Evolutionary conservation across 306 rosid species (phyloP).

Genomic region (Fragaria vesca): DNA sequence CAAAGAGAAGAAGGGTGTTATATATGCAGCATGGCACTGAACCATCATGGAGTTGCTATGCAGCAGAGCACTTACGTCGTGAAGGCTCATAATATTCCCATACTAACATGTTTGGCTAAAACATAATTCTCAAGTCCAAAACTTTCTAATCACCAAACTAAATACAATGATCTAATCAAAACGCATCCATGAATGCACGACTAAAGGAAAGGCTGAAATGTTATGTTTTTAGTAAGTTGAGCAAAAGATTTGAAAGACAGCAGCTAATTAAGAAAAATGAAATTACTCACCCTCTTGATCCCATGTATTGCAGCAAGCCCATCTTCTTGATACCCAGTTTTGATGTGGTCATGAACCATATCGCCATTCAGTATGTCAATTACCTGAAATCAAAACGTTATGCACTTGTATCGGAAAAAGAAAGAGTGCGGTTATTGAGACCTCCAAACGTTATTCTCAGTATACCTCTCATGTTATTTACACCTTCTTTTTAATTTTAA

Average conservation of each 20-base stretch:
- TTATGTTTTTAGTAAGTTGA: not conserved
- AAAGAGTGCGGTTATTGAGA: too few species aligned
- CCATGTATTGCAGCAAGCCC: not conserved
- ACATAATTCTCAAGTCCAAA: not conserved
- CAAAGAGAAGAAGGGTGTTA: too few species aligned
- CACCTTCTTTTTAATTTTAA: too few species aligned
- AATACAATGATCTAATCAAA: too few species aligned
- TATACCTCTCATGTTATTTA: too few species aligned
- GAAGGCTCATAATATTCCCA: not conserved
- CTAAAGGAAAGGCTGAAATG: not conserved
- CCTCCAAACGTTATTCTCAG: too few species aligned
- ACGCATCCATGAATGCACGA: not conserved
- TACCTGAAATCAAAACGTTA: not conserved
- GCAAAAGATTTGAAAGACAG: not conserved
- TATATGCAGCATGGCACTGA: too few species aligned
- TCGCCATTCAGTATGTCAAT: not conserved
- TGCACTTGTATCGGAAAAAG: not conserved
- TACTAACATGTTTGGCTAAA: not conserved
- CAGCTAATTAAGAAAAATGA: not conserved
- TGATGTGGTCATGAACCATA: not conserved
- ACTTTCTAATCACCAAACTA: not conserved
- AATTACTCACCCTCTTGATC: not conserved
- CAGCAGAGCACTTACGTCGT: too few species aligned
- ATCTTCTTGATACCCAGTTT: not conserved
- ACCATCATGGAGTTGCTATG: too few species aligned